Percentiles rank a stretch among this genome's conserved stretches.
Evolutionary conservation across 805 yeast species (phyloP).

Genomic region (Metschnikowia gruessii): DNA sequence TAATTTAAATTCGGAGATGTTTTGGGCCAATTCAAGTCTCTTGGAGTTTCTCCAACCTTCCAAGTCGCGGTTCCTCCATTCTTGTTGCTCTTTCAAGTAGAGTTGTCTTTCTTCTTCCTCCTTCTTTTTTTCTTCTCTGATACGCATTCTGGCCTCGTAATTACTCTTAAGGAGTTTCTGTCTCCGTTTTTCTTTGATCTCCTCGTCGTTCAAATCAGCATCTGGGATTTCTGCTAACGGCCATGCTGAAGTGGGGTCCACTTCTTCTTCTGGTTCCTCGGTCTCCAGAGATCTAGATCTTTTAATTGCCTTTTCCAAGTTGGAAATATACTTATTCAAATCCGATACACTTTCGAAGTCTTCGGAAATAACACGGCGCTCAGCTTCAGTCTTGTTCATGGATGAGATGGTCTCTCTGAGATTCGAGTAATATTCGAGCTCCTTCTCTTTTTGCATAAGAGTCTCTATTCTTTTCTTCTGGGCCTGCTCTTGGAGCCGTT

Average conservation of each 20-base stretch:
- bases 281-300: constrained; percentile 62
- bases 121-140: constrained; percentile 71
- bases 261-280: constrained; percentile 38
- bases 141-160: constrained; percentile 81
- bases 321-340: constrained; percentile 60
- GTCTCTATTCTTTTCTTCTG: constrained; percentile 80
- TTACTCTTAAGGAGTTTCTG: constrained; percentile 83
- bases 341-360: constrained; percentile 77
- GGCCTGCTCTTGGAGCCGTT: constrained; percentile 89
- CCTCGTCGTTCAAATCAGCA: constrained; percentile 73
- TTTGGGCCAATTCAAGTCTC: constrained; percentile 53
- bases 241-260: constrained; percentile 54
- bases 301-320: constrained; percentile 66
- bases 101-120: constrained; percentile 60
- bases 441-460: constrained; percentile 74
- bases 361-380: constrained; percentile 58
- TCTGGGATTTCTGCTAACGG: constrained; percentile 84
- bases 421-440: constrained; percentile 64
- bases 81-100: constrained; percentile 60
- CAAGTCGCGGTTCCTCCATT: constrained; percentile 74
- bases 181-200: constrained; percentile 79
- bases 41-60: constrained; percentile 77
- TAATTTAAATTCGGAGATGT: constrained; percentile 65
- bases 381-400: constrained; percentile 51
- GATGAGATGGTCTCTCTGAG: constrained; percentile 51